These are phyloP conservation scores for Entrophospora sp. DNA, from an alignment of 192 early-diverging fungal species.

Conservation along the genomic window DNA sequence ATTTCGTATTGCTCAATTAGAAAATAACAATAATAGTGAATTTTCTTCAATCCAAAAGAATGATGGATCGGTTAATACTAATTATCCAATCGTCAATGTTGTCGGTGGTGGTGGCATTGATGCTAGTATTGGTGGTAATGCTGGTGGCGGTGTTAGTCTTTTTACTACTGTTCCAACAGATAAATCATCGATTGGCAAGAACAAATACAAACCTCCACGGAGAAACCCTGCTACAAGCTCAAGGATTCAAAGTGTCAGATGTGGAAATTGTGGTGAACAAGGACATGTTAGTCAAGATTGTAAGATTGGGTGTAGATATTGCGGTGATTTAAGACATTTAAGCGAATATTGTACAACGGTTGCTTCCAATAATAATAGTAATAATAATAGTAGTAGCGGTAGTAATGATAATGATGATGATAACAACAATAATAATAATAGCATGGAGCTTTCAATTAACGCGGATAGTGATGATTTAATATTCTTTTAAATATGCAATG, in stretches of 20 bases:
- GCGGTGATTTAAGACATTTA: slow-evolving; percentile 27
- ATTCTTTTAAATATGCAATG: no score
- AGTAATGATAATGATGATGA: neutral
- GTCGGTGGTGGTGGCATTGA: slow-evolving; percentile 16
- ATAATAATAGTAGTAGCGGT: neutral
- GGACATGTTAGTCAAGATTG: slow-evolving; percentile 40
- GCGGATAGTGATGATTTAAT: no score
- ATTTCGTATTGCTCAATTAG: slow-evolving; percentile 27
- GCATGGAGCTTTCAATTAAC: no score
- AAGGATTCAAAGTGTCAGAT: slow-evolving; percentile 25
- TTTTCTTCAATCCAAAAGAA: slow-evolving; percentile 12
- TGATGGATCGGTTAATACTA: neutral
- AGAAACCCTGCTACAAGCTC: slow-evolving; percentile 23
- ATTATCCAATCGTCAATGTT: slow-evolving; percentile 3
- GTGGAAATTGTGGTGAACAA: slow-evolving; percentile 42
- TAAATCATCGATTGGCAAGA: neutral
- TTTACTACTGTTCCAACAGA: slow-evolving; percentile 14
- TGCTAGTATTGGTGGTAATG: slow-evolving; percentile 23
- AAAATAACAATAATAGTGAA: slow-evolving; percentile 24
- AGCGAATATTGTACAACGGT: slow-evolving; percentile 35
- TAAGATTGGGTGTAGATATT: slow-evolving; percentile 32
- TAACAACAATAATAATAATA: neutral
- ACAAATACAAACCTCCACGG: slow-evolving; percentile 16
- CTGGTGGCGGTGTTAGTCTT: slow-evolving; percentile 18
- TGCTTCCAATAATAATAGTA: no score